Conservation (phyloP, 768 basidiomycete genomes). For the Trichaptum fuscoviolaceum region DNA sequence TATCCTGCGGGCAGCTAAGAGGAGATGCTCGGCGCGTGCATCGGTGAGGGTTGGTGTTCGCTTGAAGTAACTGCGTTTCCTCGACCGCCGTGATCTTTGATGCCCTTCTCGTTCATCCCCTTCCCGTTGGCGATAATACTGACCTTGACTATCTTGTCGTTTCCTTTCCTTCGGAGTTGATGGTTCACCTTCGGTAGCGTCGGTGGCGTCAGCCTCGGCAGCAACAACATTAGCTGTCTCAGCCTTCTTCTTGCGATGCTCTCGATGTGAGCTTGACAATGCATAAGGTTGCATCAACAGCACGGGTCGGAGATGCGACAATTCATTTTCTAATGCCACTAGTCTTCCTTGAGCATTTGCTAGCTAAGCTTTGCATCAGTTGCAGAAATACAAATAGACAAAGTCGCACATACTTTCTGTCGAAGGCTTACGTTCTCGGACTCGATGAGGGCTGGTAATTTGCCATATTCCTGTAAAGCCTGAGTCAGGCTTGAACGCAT, state of each 20-base stretch:
- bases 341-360: conserved; percentile 51
- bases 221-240: neutral
- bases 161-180: conserved; percentile 21
- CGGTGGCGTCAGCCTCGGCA: conserved; percentile 10
- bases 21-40: conserved; percentile 64
- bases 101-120: conserved; percentile 8
- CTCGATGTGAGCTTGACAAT: conserved; percentile 15
- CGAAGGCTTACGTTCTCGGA: conserved; percentile 58
- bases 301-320: conserved; percentile 59
- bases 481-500: neutral
- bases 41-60: conserved; percentile 43
- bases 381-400: conserved; percentile 11
- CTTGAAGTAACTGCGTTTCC: neutral
- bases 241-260: conserved; percentile 8
- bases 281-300: conserved; percentile 55
- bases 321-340: conserved; percentile 54
- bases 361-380: conserved; percentile 36
- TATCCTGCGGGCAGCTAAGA: conserved; percentile 65
- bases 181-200: conserved; percentile 20
- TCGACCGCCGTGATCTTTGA: conserved; percentile 6
- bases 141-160: conserved; percentile 18
- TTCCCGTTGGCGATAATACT: conserved; percentile 19
- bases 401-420: conserved; percentile 44
- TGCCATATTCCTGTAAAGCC: conserved; percentile 42
- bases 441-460: conserved; percentile 37